Evolutionary conservation across 1,284 basidiomycete species (phyloP), one percentile per base, ranked within the genome.

Genomic region (Vanrija humicola): DNA sequence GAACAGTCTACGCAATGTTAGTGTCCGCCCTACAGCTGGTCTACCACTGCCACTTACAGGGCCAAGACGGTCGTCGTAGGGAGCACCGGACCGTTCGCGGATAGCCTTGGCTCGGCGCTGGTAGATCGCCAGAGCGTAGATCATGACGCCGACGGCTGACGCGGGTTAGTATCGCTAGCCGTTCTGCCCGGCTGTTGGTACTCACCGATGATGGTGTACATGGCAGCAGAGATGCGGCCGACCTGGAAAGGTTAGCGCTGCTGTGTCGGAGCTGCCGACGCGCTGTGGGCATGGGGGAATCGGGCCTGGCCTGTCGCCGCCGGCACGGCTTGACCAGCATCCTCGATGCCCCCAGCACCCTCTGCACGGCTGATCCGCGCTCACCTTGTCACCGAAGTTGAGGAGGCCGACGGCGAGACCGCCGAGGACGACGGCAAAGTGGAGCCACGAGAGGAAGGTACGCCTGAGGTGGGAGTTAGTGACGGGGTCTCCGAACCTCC

Each of bases 71-170:
- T 99, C 95, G 69, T 98, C 96, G 77, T 98, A 98, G 2, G 95
- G 94, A 21, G 93, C 95, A 51, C 89, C 85, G 14, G 93, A 91
- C 46, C 94, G 88, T 55, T 86, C 83, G 49, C 94, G 85, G 71
- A 99, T 99, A 21, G 93, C 91, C 28, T 85, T 82, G 15, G 95
- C 96, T 66, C 95, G 86, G 90, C 93, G 94, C 76, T 98, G 94
- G 75, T 94, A 98, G 43, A 92, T 92, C 64, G 89, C 88, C 18
- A 98, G 79, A 1, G 96, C 95, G 75, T 97, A 98, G 29, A 92
- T 75, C 95, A 98, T 98, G 64, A 97, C 92, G 14, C 85, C 89
- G 85, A 97, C 90, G 42, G 95, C 94, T 95, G 29, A 19, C 50
- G 54, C 47, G 48, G 34, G 53, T 29, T 25, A 48, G 21, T 23